Evolutionary conservation across 352 stramenopile species (phyloP), one percentile per base, ranked within the genome.

Genomic region (Phytophthora uliginosa): DNA sequence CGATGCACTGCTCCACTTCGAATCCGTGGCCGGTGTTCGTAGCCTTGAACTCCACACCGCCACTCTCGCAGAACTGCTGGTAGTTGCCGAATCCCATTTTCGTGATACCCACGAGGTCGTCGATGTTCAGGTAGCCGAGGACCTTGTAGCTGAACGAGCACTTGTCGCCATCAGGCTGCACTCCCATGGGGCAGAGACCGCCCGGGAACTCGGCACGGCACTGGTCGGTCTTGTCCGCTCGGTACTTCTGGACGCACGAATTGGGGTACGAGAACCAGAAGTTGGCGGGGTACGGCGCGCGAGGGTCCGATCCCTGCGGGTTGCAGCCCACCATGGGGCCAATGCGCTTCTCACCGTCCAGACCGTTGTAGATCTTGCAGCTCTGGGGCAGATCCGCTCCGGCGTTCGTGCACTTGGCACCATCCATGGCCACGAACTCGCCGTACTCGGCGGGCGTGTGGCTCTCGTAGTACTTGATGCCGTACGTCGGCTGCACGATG

Each of bases 201-300:
- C 81, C 79, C 0, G 75, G 64, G 48, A 83, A 78, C 53, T 82
- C 59, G 0, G 68, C 63, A 24, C 80, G 72, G 59, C 82, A 91
- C 56, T 67, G 52, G 2, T 81, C 75, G 15, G 71, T 82, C 82
- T 94, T 94, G 1, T 83, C 67, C 7, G 59, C 66, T 40, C 83
- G 85, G 17, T 66, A 57, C 69, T 89, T 78, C 28, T 77, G 70
- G 34, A 71, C 73, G 54, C 86, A 92, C 17, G 70, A 80, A 66
- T 86, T 88, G 26, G 84, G 86, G 79, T 78, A 91, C 51, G 86
- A 92, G 79, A 84, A 92, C 86, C 86, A 94, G 73, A 84, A 89
- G 71, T 83, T 91, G 69, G 72, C 70, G n/a, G 80, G 76, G 73
- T 92, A 92, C 34, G 83, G 83, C 9, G 84, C 85, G 17, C 81